phyloP scores from a whole-genome alignment of 345 rosid species.

The Gossypium stocksii region DNA sequence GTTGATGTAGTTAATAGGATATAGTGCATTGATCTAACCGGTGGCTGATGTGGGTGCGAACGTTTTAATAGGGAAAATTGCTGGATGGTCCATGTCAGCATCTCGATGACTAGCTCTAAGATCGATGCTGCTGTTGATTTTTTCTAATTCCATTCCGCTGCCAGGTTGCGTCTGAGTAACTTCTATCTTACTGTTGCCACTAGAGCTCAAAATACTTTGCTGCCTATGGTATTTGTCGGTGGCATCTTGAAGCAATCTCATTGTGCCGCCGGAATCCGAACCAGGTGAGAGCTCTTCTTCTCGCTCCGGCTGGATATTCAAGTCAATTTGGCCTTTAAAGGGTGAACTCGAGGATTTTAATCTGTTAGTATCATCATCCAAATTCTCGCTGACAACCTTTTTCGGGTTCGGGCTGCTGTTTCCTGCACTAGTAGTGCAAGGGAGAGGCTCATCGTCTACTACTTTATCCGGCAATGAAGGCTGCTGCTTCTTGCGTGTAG shows the following conservation, averaged over 20 bases:
- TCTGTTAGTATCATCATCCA: constrained; percentile 44
- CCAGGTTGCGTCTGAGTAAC: constrained; percentile 17
- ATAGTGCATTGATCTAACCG: constrained; percentile 21
- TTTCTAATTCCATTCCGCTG: constrained; percentile 21
- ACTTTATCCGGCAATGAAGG: constrained; percentile 32
- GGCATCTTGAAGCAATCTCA: constrained; percentile 41
- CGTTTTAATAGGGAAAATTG: constrained; percentile 19
- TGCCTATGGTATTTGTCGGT: constrained; percentile 30
- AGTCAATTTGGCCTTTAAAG: constrained; percentile 73
- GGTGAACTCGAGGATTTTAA: constrained; percentile 44
- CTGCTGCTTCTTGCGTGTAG: constrained; percentile 39
- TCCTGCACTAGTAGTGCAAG: constrained; percentile 36
- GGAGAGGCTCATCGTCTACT: constrained; percentile 37
- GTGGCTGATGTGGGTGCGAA: constrained; percentile 34
- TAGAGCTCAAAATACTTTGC: constrained; percentile 32
- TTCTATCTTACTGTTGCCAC: constrained; percentile 19
- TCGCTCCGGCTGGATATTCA: constrained; percentile 86
- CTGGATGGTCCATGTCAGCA: constrained; percentile 20
- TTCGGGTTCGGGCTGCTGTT: constrained; percentile 43
- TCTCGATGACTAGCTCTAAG: constrained; percentile 26
- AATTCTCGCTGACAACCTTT: constrained; percentile 35
- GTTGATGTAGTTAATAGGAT: neutral
- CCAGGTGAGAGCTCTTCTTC: constrained; percentile 72
- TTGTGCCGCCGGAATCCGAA: constrained; percentile 42
- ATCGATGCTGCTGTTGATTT: neutral